Base-by-base conservation (phyloP, 176 grass and related monocot species). In the Ananas comosus region DNA sequence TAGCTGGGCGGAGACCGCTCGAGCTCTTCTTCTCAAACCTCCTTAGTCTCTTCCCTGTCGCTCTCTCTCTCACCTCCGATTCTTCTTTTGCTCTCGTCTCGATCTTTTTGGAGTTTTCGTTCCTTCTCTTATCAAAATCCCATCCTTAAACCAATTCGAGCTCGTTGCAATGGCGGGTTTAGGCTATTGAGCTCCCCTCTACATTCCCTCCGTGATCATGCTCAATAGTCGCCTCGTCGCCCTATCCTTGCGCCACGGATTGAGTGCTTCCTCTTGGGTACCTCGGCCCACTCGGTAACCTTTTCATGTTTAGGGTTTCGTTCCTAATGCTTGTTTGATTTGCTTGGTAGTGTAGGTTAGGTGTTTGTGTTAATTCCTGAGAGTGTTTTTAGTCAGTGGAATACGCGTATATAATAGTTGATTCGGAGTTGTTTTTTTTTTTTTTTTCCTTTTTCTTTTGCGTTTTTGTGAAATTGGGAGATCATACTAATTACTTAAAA, bases 351-450 rank as follows among this genome's bases (percentile, higher is more conserved):
- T 67, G 78, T 11, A 14, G 64, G 58, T 48, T 53, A 57, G 51
- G n/a, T 63, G 52, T 80, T 49, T 80, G 64, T 33, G 51, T 33
- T 73, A 80, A 80, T 74, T 42, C 29, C 48, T 64, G 21, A 70
- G 27, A 57, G 16, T 71, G 64, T 17, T 8, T n/a, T 0, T 59
- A 9, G 52, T 13, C 6, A 42, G 33, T 7, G 29, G 29, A 33
- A 33, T 33, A 33, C 29, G 29, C 29, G 29, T 33, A 4, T 4
- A 33, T 33, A 4, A 3, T 33, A 33, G 29, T 33, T 33, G 33
- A 42, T 42, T 42, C 33, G 33, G 33, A 42, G 33, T 42, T 42
- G 33, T 7, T 6, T 7, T 42, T 42, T 7, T 33, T 23, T 23
- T 0, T 23, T 23, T 23, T 23, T 23, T 23, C 4, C 4, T 33